Conservation (phyloP, 345 rosid species). For the Aurinia saxatilis region DNA sequence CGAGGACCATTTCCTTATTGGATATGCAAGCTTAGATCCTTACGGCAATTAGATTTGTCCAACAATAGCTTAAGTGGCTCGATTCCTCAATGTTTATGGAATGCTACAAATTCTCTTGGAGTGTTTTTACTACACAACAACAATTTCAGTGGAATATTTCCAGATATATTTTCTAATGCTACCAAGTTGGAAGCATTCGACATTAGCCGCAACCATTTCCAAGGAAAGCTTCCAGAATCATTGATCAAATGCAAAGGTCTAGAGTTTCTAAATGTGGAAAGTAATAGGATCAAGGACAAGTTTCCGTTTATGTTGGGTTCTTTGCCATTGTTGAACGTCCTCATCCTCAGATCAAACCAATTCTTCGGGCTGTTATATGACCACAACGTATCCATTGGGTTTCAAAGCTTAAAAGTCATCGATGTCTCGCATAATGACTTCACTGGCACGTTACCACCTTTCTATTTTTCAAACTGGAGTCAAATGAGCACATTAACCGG, state of each 20-base stretch:
- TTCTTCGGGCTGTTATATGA: slow-evolving; percentile 26
- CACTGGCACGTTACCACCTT: background rate
- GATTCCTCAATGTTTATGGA: slow-evolving; percentile 23
- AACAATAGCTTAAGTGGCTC: slow-evolving; percentile 21
- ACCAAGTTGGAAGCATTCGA: rapidly evolving
- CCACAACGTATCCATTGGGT: background rate
- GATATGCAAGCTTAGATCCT: slow-evolving; percentile 13
- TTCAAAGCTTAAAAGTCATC: slow-evolving; percentile 31
- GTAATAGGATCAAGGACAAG: slow-evolving; percentile 23
- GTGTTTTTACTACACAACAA: background rate
- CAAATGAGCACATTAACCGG: background rate
- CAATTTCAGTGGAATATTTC: background rate
- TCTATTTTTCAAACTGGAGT: background rate
- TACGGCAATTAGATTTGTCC: slow-evolving; percentile 31
- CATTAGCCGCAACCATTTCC: background rate
- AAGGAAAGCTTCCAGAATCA: slow-evolving; percentile 29
- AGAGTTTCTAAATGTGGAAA: slow-evolving; percentile 31
- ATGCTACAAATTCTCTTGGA: background rate
- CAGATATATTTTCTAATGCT: background rate
- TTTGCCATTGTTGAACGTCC: slow-evolving; percentile 14
- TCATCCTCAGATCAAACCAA: slow-evolving; percentile 31
- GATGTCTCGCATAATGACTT: slow-evolving; percentile 36
- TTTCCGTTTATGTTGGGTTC: slow-evolving; percentile 38
- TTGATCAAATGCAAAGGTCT: slow-evolving; percentile 22
- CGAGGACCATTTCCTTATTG: slow-evolving; percentile 19